Base-by-base conservation (phyloP, 2,329 filamentous ascomycete species). In the Drechslerella coelobrocha region DNA sequence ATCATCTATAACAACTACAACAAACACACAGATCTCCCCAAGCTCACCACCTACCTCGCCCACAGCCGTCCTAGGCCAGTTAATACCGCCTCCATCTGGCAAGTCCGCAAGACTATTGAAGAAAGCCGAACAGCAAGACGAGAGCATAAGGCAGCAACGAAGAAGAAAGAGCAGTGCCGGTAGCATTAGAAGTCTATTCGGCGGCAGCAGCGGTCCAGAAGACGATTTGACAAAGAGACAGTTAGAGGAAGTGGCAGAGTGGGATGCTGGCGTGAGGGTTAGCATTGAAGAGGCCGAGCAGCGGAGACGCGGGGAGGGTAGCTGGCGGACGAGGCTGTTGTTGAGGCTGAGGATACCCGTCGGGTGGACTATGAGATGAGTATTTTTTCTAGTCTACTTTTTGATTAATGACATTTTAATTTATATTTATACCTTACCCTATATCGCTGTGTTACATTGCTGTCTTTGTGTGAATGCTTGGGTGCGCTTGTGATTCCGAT, bases 341-440 rank as follows among this genome's bases (percentile, higher is more conserved):
- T 48, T 69, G 21, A 52, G 65, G 10, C 19, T 69, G 12, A 51
- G 65, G n/a, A 24, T 69, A 2, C 65, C 65, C 0, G 52, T 69
- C 31, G 51, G 65, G 4, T 69, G 65, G 65, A 69, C 65, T 23
- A 69, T 69, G 65, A 68, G 57, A 21, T 69, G 47, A 43, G 19
- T 26, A 7, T 9, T 12, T 21, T 34, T 12, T 9, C 17, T 45
- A n/a, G 29, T 50, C n/a, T 34, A 17, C 14, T 43, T 29, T 8
- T 41, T 34, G 37, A 9, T 24, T 56, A 19, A n/a, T 41, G 17
- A 2, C 17, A 24, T 24, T 24, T 50, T 24, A n/a, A n/a, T 50
- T 17, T 23, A 6, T 39, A n/a, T 7, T 41, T 51, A n/a, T 39
- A 6, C 34, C 10, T 12, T 19, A 3, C 31, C 55, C 14, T 50